phyloP scores from a whole-genome alignment of 1,139 yeast species.

The Meyerozyma athensensis region DNA sequence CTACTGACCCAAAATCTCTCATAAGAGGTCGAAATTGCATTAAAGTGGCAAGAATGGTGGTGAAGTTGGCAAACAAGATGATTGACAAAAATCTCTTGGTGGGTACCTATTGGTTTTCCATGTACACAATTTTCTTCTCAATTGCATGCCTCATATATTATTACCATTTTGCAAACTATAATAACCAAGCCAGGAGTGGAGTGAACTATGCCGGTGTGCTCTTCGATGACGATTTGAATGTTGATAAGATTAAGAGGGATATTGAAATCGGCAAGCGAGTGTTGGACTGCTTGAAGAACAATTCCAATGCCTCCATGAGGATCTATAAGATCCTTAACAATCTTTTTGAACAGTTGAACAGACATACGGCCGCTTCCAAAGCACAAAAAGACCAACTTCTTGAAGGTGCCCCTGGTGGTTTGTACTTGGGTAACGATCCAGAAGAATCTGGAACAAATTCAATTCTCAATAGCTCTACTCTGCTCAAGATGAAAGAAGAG shows the following conservation, averaged over 20 bases:
- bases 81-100: constrained; percentile 66
- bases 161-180: constrained; percentile 62
- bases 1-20: constrained; percentile 41
- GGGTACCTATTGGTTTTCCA: constrained; percentile 92
- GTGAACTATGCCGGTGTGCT: constrained; percentile 44
- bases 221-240: constrained; percentile 57
- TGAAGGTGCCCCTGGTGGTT: neutral
- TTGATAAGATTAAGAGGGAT: constrained; percentile 66
- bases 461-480: neutral
- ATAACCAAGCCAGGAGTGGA: constrained; percentile 21
- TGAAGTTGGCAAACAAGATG: constrained; percentile 80
- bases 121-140: constrained; percentile 87
- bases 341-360: constrained; percentile 75
- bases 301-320: constrained; percentile 73
- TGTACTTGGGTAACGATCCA: neutral
- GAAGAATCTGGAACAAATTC: neutral
- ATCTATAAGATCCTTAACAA: constrained; percentile 77
- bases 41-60: constrained; percentile 79
- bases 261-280: constrained; percentile 80
- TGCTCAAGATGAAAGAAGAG: neutral
- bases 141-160: constrained; percentile 85
- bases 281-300: constrained; percentile 63
- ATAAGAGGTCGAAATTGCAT: constrained; percentile 83
- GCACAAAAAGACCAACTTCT: constrained; percentile 1
- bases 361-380: constrained; percentile 51